Percentiles rank a stretch among this genome's conserved stretches.
phyloP scores from a whole-genome alignment of 192 early-diverging fungal genomes.

The Cladochytrium replicatum region DNA sequence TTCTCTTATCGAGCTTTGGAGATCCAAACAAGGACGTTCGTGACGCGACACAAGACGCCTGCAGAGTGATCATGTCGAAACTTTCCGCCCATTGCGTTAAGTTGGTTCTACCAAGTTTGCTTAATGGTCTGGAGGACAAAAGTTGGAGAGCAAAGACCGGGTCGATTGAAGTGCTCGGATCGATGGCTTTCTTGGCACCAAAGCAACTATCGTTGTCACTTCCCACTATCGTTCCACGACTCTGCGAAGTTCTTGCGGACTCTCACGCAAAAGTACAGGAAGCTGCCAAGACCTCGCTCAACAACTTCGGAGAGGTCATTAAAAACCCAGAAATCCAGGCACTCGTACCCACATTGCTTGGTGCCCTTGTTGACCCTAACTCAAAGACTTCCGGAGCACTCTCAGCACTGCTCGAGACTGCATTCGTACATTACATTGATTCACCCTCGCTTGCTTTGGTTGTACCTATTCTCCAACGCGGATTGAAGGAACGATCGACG shows the following conservation, averaged over 20 bases:
- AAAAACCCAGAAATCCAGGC: slow-evolving; percentile 95
- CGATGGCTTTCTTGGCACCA: slow-evolving; percentile 94
- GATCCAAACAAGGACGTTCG: slow-evolving; percentile 78
- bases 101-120: too few relatives aligned
- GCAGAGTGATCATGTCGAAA: slow-evolving; percentile 88
- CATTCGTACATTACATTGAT: slow-evolving; percentile 98
- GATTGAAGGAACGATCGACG: slow-evolving; percentile 77
- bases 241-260: slow-evolving; percentile 87
- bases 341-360: slow-evolving; percentile 76
- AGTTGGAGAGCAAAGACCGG: slow-evolving; percentile 98
- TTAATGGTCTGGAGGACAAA: slow-evolving; percentile 76
- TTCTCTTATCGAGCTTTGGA: slow-evolving; percentile 77
- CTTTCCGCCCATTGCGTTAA: slow-evolving; percentile 94
- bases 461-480: slow-evolving; percentile 88
- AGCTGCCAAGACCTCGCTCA: slow-evolving; percentile 73
- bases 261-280: slow-evolving; percentile 86
- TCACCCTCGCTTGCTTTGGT: slow-evolving; percentile 90
- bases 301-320: slow-evolving; percentile 88
- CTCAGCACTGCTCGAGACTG: slow-evolving; percentile 75
- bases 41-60: slow-evolving; percentile 80
- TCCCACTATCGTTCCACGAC: slow-evolving; percentile 82
- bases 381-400: slow-evolving; percentile 73
- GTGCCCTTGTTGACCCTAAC: slow-evolving; percentile 82
- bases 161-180: slow-evolving; percentile 82
- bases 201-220: slow-evolving; percentile 85